These are phyloP conservation scores for Tricholoma furcatifolium DNA, from an alignment of 768 basidiomycete species.

Conservation along the genomic window DNA sequence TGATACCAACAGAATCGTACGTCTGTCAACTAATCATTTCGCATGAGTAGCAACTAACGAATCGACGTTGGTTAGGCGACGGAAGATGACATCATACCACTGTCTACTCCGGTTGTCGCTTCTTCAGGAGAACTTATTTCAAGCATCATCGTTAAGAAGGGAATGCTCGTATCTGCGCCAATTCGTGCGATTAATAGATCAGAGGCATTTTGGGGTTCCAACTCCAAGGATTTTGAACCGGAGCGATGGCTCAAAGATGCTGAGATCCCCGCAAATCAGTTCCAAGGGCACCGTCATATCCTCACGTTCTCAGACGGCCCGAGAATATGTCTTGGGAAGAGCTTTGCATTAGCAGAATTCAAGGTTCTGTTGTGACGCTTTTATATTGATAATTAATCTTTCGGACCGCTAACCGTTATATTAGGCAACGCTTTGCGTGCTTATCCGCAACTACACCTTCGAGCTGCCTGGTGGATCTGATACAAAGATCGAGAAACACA, in stretches of 20 bases:
- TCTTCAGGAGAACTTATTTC: slow-evolving; percentile 36
- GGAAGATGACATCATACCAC: slow-evolving; percentile 58
- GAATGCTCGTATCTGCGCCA: slow-evolving; percentile 41
- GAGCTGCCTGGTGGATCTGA: slow-evolving; percentile 38
- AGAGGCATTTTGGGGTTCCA: slow-evolving; percentile 58
- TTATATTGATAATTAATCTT: background rate
- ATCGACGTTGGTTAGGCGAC: slow-evolving; percentile 31
- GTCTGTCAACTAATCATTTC: slow-evolving; percentile 8
- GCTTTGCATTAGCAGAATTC: slow-evolving; percentile 46
- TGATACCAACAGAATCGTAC: slow-evolving; percentile 37
- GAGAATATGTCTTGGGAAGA: slow-evolving; percentile 46
- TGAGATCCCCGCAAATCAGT: slow-evolving; percentile 31
- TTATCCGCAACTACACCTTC: slow-evolving; percentile 42
- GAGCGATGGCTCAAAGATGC: slow-evolving; percentile 56
- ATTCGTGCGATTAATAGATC: slow-evolving; percentile 48
- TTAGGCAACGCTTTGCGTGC: slow-evolving; percentile 41
- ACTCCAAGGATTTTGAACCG: slow-evolving; percentile 58
- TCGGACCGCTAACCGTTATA: background rate
- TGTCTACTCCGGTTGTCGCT: slow-evolving; percentile 46
- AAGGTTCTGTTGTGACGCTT: slow-evolving; percentile 29
- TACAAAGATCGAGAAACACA: slow-evolving; percentile 35
- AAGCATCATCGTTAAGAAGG: slow-evolving; percentile 45
- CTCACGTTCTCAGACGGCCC: slow-evolving; percentile 54
- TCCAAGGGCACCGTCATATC: slow-evolving; percentile 50
- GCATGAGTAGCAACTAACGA: background rate